phyloP scores from a whole-genome alignment of 768 basidiomycete species.

The Austroboletus eburneus region DNA sequence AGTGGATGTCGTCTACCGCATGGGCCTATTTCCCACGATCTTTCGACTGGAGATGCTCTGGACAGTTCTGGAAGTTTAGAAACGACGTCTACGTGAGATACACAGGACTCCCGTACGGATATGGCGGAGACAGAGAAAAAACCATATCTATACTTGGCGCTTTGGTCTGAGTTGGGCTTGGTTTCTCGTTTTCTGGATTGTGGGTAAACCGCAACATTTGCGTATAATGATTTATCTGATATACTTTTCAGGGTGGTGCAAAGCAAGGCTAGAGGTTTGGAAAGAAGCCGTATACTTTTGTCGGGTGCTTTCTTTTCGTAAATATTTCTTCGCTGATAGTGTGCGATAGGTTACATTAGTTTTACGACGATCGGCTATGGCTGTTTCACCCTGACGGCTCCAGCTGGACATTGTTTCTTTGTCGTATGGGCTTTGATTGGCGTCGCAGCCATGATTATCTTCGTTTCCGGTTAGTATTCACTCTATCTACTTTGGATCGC shows the following conservation, averaged over 20 bases:
- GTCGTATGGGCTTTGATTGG: constrained; percentile 76
- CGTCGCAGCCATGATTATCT: constrained; percentile 69
- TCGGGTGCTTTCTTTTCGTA: constrained; percentile 21
- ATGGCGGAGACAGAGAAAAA: constrained; percentile 42
- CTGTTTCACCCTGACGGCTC: constrained; percentile 56
- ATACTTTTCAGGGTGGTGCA: constrained; percentile 52
- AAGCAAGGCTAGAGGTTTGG: constrained; percentile 62
- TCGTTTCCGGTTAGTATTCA: constrained; percentile 56
- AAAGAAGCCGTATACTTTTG: constrained; percentile 68
- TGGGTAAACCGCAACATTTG: constrained; percentile 27
- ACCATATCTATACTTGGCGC: constrained; percentile 55
- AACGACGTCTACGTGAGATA: constrained; percentile 5
- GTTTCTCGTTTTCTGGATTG: constrained; percentile 79
- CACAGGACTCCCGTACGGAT: constrained; percentile 16
- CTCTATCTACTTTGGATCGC: not conserved
- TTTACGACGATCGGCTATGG: constrained; percentile 76
- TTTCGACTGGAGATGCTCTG: not conserved
- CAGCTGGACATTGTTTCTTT: constrained; percentile 72
- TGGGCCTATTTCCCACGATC: not conserved
- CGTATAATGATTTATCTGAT: not conserved
- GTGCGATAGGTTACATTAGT: constrained; percentile 54
- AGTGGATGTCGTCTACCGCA: constrained; percentile 4
- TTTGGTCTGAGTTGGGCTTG: constrained; percentile 51
- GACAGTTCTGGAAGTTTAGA: constrained; percentile 10
- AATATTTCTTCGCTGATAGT: not conserved